Percentiles rank a stretch among this genome's conserved stretches.
Conservation (phyloP, 768 basidiomycete species). For the Auriscalpium microsporum region DNA sequence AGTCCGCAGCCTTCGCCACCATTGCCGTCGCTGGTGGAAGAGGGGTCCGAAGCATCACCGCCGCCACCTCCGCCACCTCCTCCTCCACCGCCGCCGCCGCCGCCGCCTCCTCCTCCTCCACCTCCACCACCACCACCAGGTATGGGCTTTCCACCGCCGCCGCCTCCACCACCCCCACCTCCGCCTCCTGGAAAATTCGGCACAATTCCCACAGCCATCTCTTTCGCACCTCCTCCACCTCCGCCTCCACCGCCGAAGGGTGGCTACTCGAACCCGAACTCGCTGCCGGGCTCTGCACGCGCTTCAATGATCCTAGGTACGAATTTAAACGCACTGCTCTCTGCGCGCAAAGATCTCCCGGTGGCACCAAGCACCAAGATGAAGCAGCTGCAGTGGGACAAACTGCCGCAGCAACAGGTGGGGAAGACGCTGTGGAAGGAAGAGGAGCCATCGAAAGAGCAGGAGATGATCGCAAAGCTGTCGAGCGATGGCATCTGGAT, state of each 20-base stretch:
- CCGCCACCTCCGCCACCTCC: conserved; percentile 22
- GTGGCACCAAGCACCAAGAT: conserved; percentile 84
- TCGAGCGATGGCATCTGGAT: conserved; percentile 83
- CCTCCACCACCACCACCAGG: conserved; percentile 22
- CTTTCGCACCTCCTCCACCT: conserved; percentile 25
- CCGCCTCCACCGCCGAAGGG: conserved; percentile 31
- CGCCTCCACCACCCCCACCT: conserved; percentile 32
- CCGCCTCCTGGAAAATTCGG: conserved; percentile 25
- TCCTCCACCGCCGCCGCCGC: conserved; percentile 23
- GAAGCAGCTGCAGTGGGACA: conserved; percentile 99
- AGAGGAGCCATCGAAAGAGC: conserved; percentile 59
- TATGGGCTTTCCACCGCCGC: conserved; percentile 13
- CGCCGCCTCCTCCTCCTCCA: conserved; percentile 20
- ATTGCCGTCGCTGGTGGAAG: conserved; percentile 35
- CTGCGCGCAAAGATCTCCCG: conserved; percentile 75
- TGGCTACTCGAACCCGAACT: conserved; percentile 26
- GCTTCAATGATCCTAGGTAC: conserved; percentile 52
- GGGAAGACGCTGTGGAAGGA: conserved; percentile 80
- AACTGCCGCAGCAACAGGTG: conserved; percentile 84
- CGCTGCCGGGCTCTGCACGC: conserved; percentile 41
- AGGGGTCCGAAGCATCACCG: conserved; percentile 17
- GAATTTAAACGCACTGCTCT: conserved; percentile 47
- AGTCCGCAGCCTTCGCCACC: conserved; percentile 26
- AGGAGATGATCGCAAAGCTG: conserved; percentile 75
- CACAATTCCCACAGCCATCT: conserved; percentile 18